Evolutionary conservation across 768 basidiomycete species (phyloP), one percentile per base, ranked within the genome.

Genomic region (Boletus subparvulus): DNA sequence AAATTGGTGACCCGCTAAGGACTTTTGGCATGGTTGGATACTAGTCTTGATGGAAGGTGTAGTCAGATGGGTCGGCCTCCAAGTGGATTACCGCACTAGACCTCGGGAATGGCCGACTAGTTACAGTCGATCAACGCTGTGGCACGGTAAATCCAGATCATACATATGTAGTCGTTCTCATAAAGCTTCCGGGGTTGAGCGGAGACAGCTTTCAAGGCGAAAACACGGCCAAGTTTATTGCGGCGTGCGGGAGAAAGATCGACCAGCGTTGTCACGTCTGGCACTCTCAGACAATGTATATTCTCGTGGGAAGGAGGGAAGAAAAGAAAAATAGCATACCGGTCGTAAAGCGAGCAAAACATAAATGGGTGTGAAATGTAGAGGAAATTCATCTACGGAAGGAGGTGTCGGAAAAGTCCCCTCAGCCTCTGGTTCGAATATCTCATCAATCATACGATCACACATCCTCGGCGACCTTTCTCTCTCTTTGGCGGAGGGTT

Each of bases 401-500:
- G 28, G 48, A 61, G 66, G 61, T 47, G 53, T 51, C 36, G 55
- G 46, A 56, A 37, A 55, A 47, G 65, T 68, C 55, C 56, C 65
- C 45, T 49, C 45, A 45, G 50, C 53, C 55, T 58, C 56, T 55
- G 51, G 51, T 61, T 60, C 63, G 52, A 66, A 63, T 51, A 48
- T 49, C 59, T 57, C 60, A 58, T 60, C 53, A 73, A 63, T 84
- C 76, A 92, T 75, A 86, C 89, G 73, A 92, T 81, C 67, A 92
- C 81, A 80, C 90, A 93, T 64, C 72, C 74, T 65, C 67, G 73
- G 46, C 68, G 61, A 45, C 75, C 77, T 65, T 77, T 77, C 59
- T 75, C 70, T 71, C 79, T 85, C 82, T 76, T 83, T 54, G 81
- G 82, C 58, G 85, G 84, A 59, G 90, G 90, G 73, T 92, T 88